Conservation (phyloP, 2,329 filamentous ascomycete genomes). For the Curvularia sp. region DNA sequence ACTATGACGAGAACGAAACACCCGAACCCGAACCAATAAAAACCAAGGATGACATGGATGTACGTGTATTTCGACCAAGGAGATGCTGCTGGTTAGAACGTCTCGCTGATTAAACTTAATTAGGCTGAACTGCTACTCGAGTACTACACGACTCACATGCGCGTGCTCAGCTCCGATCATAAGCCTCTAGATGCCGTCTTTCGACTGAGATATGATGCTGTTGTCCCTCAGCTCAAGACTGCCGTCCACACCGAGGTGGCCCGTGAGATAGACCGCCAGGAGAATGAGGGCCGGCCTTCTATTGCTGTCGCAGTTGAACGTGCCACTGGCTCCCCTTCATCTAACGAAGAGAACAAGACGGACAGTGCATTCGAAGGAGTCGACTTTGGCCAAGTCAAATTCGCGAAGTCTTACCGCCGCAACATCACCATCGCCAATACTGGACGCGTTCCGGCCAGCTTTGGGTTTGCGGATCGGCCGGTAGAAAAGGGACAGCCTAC, state of each 20-base stretch:
- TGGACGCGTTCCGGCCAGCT: constrained; percentile 77
- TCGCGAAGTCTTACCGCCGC: constrained; percentile 69
- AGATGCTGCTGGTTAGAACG: no score
- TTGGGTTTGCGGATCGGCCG: constrained; percentile 80
- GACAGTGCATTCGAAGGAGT: constrained; percentile 63
- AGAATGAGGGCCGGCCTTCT: constrained; percentile 86
- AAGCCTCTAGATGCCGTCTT: constrained; percentile 90
- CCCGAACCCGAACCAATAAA: constrained; percentile 58
- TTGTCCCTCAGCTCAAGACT: constrained; percentile 83
- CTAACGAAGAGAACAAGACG: constrained; percentile 38
- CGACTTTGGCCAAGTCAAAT: constrained; percentile 78
- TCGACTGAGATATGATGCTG: constrained; percentile 82
- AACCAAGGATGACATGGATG: constrained; percentile 65
- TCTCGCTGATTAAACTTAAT: neutral
- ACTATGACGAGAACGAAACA: constrained; percentile 46
- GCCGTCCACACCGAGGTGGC: constrained; percentile 86
- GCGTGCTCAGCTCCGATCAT: constrained; percentile 91
- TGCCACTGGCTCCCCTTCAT: constrained; percentile 36
- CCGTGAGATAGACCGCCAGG: constrained; percentile 83
- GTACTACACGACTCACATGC: constrained; percentile 86
- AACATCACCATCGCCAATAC: constrained; percentile 91
- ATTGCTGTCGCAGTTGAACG: constrained; percentile 82
- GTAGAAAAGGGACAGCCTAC: constrained; percentile 53
- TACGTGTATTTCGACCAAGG: neutral
- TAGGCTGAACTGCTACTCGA: constrained; percentile 62